Percentiles rank a stretch among this genome's conserved stretches.
Conservation (phyloP, 1,139 yeast genomes). For the Pichia sp. region DNA sequence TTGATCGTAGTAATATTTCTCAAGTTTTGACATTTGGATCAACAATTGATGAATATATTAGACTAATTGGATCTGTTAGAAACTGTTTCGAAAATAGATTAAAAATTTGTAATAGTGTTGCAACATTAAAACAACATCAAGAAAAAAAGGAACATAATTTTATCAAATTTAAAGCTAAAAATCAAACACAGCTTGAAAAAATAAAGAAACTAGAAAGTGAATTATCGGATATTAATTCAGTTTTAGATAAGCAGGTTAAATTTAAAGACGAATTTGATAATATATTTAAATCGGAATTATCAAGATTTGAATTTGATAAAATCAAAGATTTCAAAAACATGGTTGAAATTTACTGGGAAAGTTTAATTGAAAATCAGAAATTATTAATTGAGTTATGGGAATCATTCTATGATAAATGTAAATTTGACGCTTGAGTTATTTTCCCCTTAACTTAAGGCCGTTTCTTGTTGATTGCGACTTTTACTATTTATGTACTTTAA, state of each 20-base stretch:
- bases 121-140: constrained; percentile 40
- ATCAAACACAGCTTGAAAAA: constrained; percentile 29
- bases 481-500: too few relatives aligned
- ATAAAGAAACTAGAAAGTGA: constrained; percentile 53
- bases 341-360: constrained; percentile 85
- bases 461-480: too few relatives aligned
- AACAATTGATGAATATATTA: constrained; percentile 80
- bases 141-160: constrained; percentile 42
- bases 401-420: constrained; percentile 58
- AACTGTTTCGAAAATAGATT: constrained; percentile 71
- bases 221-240: constrained; percentile 47
- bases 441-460: too few relatives aligned
- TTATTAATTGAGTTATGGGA: constrained; percentile 95
- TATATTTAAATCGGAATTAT: constrained; percentile 63
- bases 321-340: constrained; percentile 83
- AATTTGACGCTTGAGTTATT: constrained; percentile 22
- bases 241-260: constrained; percentile 36
- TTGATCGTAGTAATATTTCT: constrained; percentile 76
- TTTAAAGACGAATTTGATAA: constrained; percentile 30
- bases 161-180: constrained; percentile 27
- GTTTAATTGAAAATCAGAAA: constrained; percentile 88
- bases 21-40: constrained; percentile 84
- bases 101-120: constrained; percentile 57
- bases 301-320: constrained; percentile 65
- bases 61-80: constrained; percentile 72